Evolutionary conservation across 306 rosid species (phyloP).

Genomic region (Erythrophleum fordii): DNA sequence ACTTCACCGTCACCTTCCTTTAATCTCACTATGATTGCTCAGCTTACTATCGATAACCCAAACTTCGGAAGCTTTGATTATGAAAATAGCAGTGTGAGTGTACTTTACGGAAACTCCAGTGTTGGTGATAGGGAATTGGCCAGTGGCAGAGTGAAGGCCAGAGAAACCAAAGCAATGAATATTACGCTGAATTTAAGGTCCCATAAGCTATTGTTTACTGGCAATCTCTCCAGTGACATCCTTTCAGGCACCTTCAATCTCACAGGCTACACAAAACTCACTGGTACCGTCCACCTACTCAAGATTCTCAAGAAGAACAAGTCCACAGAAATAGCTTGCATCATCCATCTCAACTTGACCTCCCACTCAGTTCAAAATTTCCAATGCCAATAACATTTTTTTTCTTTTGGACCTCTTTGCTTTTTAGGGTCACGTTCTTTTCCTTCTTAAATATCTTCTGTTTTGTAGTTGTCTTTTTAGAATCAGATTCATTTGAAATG

Average conservation of each 20-base stretch:
- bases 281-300: conserved; percentile 52
- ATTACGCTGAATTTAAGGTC: conserved; percentile 43
- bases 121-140: conserved; percentile 39
- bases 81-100: conserved; percentile 33
- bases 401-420: not conserved
- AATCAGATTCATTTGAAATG: not conserved
- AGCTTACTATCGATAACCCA: conserved; percentile 48
- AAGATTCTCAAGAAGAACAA: conserved; percentile 47
- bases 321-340: conserved; percentile 51
- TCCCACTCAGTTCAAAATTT: conserved; percentile 45
- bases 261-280: conserved; percentile 43
- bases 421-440: not conserved
- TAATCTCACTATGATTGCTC: conserved; percentile 46
- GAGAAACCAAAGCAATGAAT: conserved; percentile 35
- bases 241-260: conserved; percentile 53
- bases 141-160: conserved; percentile 33
- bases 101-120: conserved; percentile 36
- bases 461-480: not conserved
- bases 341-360: conserved; percentile 51
- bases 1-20: conserved; percentile 40
- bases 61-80: conserved; percentile 62
- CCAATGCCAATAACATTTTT: conserved; percentile 33
- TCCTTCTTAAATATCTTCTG: not conserved
- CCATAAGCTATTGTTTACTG: not conserved
- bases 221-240: conserved; percentile 39